A percentile compares a stretch with the other conserved stretches of the same genome.
Conservation (phyloP, 495 filamentous ascomycete species). For the Annulohypoxylon maeteangense region DNA sequence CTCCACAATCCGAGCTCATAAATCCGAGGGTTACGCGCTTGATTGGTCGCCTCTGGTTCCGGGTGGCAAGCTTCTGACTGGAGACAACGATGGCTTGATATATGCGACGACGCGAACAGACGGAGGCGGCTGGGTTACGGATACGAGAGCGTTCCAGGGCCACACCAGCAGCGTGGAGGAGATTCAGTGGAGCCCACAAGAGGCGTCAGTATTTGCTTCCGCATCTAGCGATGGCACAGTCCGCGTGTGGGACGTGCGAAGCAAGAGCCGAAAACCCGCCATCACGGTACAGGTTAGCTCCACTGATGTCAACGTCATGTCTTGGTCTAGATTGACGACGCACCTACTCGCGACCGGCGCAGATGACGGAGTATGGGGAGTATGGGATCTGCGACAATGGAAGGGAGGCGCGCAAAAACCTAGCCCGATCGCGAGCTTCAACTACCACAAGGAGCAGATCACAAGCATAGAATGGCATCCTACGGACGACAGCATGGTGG, state of each 20-base stretch:
- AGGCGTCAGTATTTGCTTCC: conserved; percentile 91
- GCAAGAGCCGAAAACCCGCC: conserved; percentile 84
- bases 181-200: conserved; percentile 93
- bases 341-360: conserved; percentile 92
- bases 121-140: conserved; percentile 87
- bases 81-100: conserved; percentile 90
- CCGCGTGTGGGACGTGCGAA: conserved; percentile 93
- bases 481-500: conserved; percentile 92
- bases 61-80: conserved; percentile 85
- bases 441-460: conserved; percentile 94
- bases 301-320: conserved; percentile 94
- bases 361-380: conserved; percentile 93
- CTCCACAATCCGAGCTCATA: conserved; percentile 88
- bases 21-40: conserved; percentile 90
- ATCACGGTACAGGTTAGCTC: conserved; percentile 85
- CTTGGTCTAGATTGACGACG: conserved; percentile 86
- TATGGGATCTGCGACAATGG: conserved; percentile 97
- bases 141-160: conserved; percentile 79
- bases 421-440: conserved; percentile 85
- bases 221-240: conserved; percentile 93
- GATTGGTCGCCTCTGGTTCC: conserved; percentile 88
- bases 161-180: conserved; percentile 91
- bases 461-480: conserved; percentile 98
- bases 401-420: conserved; percentile 67
- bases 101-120: conserved; percentile 86